Evolutionary conservation across 2,329 filamentous ascomycete genomes (phyloP).

Genomic region (Coniochaeta pulveracea): DNA sequence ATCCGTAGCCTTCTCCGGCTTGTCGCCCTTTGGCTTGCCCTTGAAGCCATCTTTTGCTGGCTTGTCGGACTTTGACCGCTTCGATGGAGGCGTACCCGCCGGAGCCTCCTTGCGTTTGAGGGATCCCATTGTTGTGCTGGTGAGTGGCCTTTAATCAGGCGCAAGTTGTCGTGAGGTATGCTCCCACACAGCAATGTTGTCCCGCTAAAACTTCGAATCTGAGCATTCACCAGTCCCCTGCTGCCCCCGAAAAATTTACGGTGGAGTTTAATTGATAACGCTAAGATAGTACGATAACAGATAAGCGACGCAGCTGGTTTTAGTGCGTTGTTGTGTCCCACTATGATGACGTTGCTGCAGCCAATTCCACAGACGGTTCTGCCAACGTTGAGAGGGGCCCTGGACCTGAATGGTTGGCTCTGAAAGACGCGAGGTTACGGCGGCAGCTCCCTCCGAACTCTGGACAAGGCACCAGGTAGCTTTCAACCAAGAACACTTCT

Average conservation of each 20-base stretch:
- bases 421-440: neutral
- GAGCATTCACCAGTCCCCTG: neutral
- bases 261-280: slow-evolving; percentile 1
- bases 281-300: slow-evolving; percentile 3
- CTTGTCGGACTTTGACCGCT: slow-evolving; percentile 12
- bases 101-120: slow-evolving; percentile 46
- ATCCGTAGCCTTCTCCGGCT: slow-evolving; percentile 14
- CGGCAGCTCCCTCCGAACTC: neutral
- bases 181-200: neutral
- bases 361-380: no score
- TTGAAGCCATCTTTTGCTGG: slow-evolving; percentile 13
- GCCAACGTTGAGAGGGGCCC: slow-evolving; percentile 3
- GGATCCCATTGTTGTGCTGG: slow-evolving; percentile 35
- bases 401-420: slow-evolving; percentile 1
- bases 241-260: slow-evolving; percentile 4
- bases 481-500: no score
- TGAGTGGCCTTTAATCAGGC: neutral
- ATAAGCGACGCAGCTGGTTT: neutral
- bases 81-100: slow-evolving; percentile 10
- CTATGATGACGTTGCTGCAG: slow-evolving; percentile 1
- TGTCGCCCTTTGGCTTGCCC: slow-evolving; percentile 14
- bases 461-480: no score
- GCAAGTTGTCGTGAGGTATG: slow-evolving; percentile 6
- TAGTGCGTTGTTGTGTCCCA: neutral
- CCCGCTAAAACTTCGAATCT: neutral